These are phyloP conservation scores for Yamadazyma buinensis DNA, from an alignment of 1,139 yeast species.

Conservation along the genomic window DNA sequence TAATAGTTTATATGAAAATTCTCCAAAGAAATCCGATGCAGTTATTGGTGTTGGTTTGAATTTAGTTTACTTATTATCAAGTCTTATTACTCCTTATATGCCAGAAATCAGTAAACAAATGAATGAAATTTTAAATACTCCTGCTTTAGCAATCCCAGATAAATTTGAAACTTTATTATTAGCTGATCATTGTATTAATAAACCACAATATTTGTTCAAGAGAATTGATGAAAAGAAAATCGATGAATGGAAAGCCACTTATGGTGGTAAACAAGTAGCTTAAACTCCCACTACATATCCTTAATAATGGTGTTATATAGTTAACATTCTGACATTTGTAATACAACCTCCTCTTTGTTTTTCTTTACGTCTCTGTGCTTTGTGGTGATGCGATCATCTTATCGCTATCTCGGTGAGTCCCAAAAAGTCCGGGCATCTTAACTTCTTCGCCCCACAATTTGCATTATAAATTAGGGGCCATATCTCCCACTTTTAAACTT, in stretches of 20 bases:
- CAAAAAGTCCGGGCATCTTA: neutral
- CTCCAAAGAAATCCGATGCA: constrained; percentile 83
- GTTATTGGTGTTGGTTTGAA: constrained; percentile 91
- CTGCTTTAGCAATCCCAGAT: constrained; percentile 74
- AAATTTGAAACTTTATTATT: constrained; percentile 63
- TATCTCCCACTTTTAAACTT: neutral
- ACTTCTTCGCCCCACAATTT: constrained; percentile 2
- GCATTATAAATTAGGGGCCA: constrained; percentile 4
- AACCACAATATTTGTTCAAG: constrained; percentile 85
- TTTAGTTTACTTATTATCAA: constrained; percentile 76
- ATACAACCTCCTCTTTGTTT: too few species aligned
- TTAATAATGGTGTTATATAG: neutral
- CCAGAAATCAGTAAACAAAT: constrained; percentile 78
- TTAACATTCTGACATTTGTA: too few species aligned
- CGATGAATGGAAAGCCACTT: constrained; percentile 81
- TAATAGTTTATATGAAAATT: constrained; percentile 72
- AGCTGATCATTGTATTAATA: constrained; percentile 84
- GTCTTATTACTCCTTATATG: constrained; percentile 82
- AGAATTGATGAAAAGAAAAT: constrained; percentile 89
- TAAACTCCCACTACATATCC: constrained; percentile 1
- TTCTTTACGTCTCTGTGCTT: too few species aligned
- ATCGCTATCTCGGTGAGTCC: neutral
- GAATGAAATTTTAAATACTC: constrained; percentile 76
- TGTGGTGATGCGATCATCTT: too few species aligned
- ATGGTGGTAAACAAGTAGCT: constrained; percentile 63